Conservation (phyloP, 2,329 filamentous ascomycete species). For the Fusarium brachygibbosum region DNA sequence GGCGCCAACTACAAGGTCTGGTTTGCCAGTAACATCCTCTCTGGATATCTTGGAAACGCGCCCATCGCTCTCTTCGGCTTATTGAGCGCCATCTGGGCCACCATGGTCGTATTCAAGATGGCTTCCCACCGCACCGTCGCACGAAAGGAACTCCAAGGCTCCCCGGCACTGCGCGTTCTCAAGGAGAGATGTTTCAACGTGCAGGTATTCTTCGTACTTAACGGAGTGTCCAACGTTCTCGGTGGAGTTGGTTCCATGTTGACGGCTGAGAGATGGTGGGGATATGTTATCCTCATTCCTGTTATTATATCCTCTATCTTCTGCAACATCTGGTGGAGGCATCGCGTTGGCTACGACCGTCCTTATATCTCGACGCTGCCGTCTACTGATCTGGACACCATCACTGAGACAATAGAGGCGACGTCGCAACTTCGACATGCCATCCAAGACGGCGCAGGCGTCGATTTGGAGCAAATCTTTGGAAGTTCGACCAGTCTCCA, state of each 20-base stretch:
- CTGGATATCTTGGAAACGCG: constrained; percentile 68
- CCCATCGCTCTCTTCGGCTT: constrained; percentile 64
- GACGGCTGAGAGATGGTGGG: constrained; percentile 65
- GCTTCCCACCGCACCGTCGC: constrained; percentile 54
- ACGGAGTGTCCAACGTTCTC: constrained; percentile 61
- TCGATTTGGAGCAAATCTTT: constrained; percentile 14
- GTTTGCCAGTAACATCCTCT: constrained; percentile 64
- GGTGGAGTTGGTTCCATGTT: constrained; percentile 64
- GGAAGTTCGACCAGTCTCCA: neutral
- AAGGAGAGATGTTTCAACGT: constrained; percentile 54
- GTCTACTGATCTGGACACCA: neutral
- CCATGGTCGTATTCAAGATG: constrained; percentile 58
- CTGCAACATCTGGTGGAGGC: constrained; percentile 65
- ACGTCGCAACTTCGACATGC: constrained; percentile 22
- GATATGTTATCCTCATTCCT: constrained; percentile 64
- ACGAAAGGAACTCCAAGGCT: constrained; percentile 43
- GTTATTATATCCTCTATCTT: constrained; percentile 62
- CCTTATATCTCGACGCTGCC: constrained; percentile 21
- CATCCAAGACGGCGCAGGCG: constrained; percentile 11
- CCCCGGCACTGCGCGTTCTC: constrained; percentile 49
- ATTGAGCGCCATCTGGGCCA: constrained; percentile 63
- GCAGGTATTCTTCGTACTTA: constrained; percentile 60
- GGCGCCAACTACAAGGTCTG: constrained; percentile 60
- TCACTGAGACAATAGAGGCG: constrained; percentile 26
- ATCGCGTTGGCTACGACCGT: constrained; percentile 59